Percentiles rank a stretch among this genome's conserved stretches.
These are phyloP conservation scores for Dalbergia cultrata DNA, from an alignment of 306 rosid genomes.

Conservation along the genomic window DNA sequence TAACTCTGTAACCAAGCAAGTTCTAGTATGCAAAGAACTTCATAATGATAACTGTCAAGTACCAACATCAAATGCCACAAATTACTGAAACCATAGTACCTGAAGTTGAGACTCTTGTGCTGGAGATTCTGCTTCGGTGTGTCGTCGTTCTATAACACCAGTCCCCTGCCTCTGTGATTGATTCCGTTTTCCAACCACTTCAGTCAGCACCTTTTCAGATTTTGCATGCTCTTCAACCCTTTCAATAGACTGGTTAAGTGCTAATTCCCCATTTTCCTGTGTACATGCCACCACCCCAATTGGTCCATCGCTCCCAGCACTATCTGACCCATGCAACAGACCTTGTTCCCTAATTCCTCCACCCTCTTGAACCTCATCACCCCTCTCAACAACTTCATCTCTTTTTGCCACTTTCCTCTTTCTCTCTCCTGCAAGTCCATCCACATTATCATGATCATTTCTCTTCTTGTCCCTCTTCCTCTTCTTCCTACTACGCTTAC, in stretches of 20 bases:
- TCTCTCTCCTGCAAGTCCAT: neutral
- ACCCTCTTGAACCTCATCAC: neutral
- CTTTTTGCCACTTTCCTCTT: neutral
- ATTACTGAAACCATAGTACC: conserved; percentile 33
- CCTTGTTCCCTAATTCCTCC: conserved; percentile 23
- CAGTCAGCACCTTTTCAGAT: neutral
- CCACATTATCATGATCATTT: neutral
- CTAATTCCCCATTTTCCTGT: conserved; percentile 20
- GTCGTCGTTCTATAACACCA: neutral
- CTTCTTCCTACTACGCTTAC: conserved; percentile 32
- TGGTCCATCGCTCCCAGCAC: neutral
- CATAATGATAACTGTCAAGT: neutral
- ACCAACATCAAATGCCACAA: conserved; percentile 17
- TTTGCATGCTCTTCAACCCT: conserved; percentile 11
- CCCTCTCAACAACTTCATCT: conserved; percentile 10
- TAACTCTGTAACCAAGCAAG: too few species aligned
- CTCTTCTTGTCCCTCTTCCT: conserved; percentile 27
- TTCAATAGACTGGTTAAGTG: neutral
- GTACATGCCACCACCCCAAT: neutral
- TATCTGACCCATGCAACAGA: conserved; percentile 13
- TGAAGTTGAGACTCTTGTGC: conserved; percentile 32
- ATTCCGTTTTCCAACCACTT: conserved; percentile 10
- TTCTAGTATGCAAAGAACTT: neutral
- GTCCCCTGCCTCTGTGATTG: neutral
- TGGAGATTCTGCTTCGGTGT: neutral